Percentiles rank a stretch among this genome's conserved stretches.
Conservation (phyloP, 495 filamentous ascomycete species). For the Daldinia loculata region DNA sequence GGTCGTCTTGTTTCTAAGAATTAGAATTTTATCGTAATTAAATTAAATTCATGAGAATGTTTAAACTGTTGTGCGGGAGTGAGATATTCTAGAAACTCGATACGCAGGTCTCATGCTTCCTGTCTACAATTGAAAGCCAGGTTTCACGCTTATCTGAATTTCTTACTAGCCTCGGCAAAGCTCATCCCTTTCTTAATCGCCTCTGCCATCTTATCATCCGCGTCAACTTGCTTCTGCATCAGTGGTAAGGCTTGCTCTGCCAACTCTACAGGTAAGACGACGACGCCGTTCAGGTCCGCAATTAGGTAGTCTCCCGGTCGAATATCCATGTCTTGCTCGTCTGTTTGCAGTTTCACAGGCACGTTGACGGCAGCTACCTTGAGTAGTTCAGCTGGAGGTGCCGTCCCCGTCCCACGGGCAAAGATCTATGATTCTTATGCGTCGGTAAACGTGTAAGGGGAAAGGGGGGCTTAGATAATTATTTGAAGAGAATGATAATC, state of each 20-base stretch:
- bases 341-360: slow-evolving; percentile 50
- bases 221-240: slow-evolving; percentile 61
- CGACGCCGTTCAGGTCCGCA: slow-evolving; percentile 65
- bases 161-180: slow-evolving; percentile 63
- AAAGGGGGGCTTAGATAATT: not conserved
- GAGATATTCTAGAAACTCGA: not conserved
- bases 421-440: slow-evolving; percentile 50
- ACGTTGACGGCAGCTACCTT: slow-evolving; percentile 57
- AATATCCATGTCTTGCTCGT: slow-evolving; percentile 58
- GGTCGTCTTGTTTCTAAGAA: not conserved
- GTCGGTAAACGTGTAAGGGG: not conserved
- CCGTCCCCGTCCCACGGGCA: slow-evolving; percentile 62
- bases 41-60: not conserved
- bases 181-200: slow-evolving; percentile 61
- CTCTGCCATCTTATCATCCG: slow-evolving; percentile 61
- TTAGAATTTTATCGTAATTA: not conserved
- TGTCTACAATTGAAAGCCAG: not conserved
- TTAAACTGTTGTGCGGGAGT: too few species aligned
- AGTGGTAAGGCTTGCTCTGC: slow-evolving; percentile 57
- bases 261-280: slow-evolving; percentile 55
- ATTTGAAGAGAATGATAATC: not conserved
- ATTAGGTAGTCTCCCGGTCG: slow-evolving; percentile 66
- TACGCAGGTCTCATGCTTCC: not conserved
- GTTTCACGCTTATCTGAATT: slow-evolving; percentile 43
- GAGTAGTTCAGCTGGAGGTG: slow-evolving; percentile 56